A percentile compares a stretch with the other conserved stretches of the same genome.
Conservation (phyloP, 768 basidiomycete species). For the Galerina marginata region DNA sequence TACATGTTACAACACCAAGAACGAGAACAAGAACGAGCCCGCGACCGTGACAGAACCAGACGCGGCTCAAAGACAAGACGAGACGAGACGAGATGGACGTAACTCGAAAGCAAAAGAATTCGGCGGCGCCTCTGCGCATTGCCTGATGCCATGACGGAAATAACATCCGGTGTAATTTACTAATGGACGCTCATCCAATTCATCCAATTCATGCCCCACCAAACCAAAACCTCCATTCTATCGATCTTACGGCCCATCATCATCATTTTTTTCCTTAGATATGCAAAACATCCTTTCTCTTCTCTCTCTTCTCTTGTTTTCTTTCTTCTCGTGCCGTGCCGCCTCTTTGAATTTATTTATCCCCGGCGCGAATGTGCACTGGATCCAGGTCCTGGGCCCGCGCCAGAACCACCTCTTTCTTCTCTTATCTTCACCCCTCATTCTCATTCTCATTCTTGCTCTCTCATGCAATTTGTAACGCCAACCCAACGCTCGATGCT, state of each 20-base stretch:
- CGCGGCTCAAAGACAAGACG: not conserved
- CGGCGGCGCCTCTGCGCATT: no score
- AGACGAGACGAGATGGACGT: no score
- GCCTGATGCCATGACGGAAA: not conserved
- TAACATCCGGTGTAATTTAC: not conserved
- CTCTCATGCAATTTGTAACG: no score
- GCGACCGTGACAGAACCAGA: not conserved
- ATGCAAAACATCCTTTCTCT: constrained; percentile 2
- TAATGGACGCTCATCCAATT: not conserved
- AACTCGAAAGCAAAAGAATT: no score
- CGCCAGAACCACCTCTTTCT: no score
- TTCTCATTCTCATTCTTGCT: no score
- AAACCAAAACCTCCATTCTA: not conserved
- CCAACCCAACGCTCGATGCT: no score
- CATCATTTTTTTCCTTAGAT: constrained; percentile 1
- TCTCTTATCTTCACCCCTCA: no score
- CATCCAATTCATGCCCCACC: not conserved
- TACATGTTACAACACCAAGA: no score
- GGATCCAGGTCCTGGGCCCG: no score
- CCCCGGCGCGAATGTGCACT: no score
- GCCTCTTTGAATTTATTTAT: not conserved
- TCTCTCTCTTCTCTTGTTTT: not conserved
- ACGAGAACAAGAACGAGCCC: not conserved
- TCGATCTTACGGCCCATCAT: not conserved
- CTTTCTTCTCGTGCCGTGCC: not conserved